Base-by-base conservation (phyloP, 1,139 yeast species). In the Lodderomyces metapsilosis region DNA sequence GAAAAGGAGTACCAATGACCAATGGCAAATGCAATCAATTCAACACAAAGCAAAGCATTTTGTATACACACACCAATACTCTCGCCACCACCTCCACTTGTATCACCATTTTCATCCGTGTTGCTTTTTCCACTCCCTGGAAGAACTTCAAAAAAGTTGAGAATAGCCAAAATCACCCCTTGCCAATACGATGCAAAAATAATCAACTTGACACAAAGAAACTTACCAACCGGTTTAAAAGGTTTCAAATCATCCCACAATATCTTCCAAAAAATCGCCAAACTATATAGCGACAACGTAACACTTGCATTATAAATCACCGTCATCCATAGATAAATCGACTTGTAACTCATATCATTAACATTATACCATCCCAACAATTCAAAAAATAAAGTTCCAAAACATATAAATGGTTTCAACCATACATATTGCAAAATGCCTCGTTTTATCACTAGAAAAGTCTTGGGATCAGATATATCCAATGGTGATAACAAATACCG, bases 161-260 rank as follows among this genome's bases (percentile, higher is more conserved):
- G 56, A 1, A 85, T 58, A 0, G 88, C 81, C 37, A 92, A 68
- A 0, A 83, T 53, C 20, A 91, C 73, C 0, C 96, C 92, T 59
- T 92, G 98, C 98, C 98, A 92, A 61, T 89, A 92, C 13, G 96
- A 87, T 28, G 96, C 97, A 71, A 92, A 92, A 43, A 94, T 91
- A 44, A 92, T 88, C 50, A 89, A 73, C 59, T 92, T 92, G 41
- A 92, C 96, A 66, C 97, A 89, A 36, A 94, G 62, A 58, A 92
- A 92, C 61, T 94, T 94, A 8, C 95, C 91, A 71, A 92, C 82
- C 2, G 98, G 98, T 41, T 87, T 76, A 64, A 84, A 91, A 0
- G 87, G 89, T 42, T 71, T 74, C 52, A 92, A 71, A 53, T 91
- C 98, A 6, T 61, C 64, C 67, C 87, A 82, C 15, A 92, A 67